Evolutionary conservation across 352 stramenopile genomes (phyloP).

Genomic region (Plasmopara viticola): DNA sequence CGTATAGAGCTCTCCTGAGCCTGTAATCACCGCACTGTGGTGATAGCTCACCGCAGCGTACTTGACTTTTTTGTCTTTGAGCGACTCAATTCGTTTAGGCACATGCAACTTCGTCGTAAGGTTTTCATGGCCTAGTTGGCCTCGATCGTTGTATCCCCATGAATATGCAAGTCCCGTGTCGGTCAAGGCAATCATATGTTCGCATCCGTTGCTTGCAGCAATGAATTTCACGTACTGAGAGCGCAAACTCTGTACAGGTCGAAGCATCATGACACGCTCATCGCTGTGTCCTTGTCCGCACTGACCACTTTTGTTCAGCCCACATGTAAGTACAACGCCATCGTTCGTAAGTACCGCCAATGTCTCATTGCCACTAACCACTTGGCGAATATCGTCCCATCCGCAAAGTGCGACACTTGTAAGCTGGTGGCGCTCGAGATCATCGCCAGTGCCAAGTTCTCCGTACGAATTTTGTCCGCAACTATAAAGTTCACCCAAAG

Average conservation of each 20-base stretch:
- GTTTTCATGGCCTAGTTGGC: conserved; percentile 82
- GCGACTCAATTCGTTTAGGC: conserved; percentile 76
- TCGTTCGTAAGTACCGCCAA: conserved; percentile 77
- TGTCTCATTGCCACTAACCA: conserved; percentile 81
- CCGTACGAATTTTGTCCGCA: conserved; percentile 87
- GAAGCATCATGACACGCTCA: conserved; percentile 78
- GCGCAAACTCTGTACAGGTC: conserved; percentile 67
- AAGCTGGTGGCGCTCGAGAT: conserved; percentile 75
- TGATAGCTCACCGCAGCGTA: conserved; percentile 83
- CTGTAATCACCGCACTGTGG: conserved; percentile 72
- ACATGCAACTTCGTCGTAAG: conserved; percentile 78
- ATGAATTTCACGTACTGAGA: conserved; percentile 76
- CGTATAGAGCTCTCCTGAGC: conserved; percentile 72
- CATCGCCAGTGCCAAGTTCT: conserved; percentile 79
- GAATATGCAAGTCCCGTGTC: conserved; percentile 77
- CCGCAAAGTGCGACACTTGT: conserved; percentile 71
- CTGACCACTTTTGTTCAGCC: conserved; percentile 85
- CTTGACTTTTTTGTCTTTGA: conserved; percentile 79
- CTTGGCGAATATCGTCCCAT: conserved; percentile 79
- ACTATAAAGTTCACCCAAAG: conserved; percentile 78
- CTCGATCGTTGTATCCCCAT: conserved; percentile 85
- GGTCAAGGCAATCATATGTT: conserved; percentile 83
- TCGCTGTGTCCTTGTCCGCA: conserved; percentile 85
- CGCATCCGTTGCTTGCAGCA: conserved; percentile 83
- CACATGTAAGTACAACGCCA: conserved; percentile 74